Evolutionary conservation across 1,284 basidiomycete species (phyloP).

Genomic region (Lignosus rhinocerotis): DNA sequence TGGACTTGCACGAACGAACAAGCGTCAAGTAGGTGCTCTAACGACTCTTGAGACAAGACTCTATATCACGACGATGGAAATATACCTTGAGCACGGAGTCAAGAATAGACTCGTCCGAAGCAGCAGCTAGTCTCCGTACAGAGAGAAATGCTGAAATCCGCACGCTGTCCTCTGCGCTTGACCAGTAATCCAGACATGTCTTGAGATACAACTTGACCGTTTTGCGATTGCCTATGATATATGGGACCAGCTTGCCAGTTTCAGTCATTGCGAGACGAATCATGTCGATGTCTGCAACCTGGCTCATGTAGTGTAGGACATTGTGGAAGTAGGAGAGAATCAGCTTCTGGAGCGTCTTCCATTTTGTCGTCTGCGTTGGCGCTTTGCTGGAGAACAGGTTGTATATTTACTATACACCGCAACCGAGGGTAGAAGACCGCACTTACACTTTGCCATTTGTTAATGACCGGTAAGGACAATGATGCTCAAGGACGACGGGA

Average conservation of each 20-base stretch:
- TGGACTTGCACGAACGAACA: conserved; percentile 81
- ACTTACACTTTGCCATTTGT: conserved; percentile 83
- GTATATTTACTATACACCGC: neutral
- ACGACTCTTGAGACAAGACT: neutral
- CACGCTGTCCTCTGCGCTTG: conserved; percentile 76
- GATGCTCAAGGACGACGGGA: conserved; percentile 85
- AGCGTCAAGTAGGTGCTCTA: conserved; percentile 86
- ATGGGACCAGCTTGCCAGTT: conserved; percentile 86
- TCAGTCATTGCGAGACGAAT: conserved; percentile 78
- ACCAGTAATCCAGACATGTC: conserved; percentile 86
- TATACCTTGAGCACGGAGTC: conserved; percentile 89
- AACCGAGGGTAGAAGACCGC: neutral
- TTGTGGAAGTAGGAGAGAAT: conserved; percentile 91
- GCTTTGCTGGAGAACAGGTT: conserved; percentile 59
- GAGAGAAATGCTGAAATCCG: conserved; percentile 90
- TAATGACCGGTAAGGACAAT: conserved; percentile 85
- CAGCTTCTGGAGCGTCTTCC: conserved; percentile 83
- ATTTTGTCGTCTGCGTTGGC: conserved; percentile 72
- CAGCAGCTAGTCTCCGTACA: conserved; percentile 78
- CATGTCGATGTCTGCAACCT: conserved; percentile 71
- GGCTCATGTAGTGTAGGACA: conserved; percentile 75
- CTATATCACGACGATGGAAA: conserved; percentile 10
- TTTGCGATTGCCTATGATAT: conserved; percentile 81
- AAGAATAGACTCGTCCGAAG: conserved; percentile 80
- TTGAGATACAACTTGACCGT: conserved; percentile 85